Evolutionary conservation across 345 rosid species (phyloP), one percentile per base, ranked within the genome.

Genomic region (Linum lewisii): DNA sequence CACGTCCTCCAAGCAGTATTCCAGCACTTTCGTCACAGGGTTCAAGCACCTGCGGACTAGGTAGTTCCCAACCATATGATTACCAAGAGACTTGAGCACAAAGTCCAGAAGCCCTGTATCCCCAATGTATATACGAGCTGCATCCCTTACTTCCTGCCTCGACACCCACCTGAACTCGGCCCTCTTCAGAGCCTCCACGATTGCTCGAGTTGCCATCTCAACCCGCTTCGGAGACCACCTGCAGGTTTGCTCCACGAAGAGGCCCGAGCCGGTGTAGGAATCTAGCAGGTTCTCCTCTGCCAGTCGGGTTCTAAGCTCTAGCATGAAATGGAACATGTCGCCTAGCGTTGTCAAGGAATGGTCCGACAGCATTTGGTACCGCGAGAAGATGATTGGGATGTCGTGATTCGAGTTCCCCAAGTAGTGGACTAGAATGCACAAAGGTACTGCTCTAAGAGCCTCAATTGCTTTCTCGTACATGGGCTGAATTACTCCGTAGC

Each of bases 31-130:
- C 3, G 93, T 92, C 49, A 92, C 97, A 0, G 98, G 98, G 29
- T 92, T 92, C 66, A 92, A 61, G 73, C 94, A 79, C 4, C 98
- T 81, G 7, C 93, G 93, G 29, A 92, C 94, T 54, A 92, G 65
- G 59, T 83, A 86, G n/a, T 82, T 88, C 14, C 98, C 97, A 1
- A 88, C 95, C 3, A 86, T 74, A 24, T 85, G 98, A 59, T 92
- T 92, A 25, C 98, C 98, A 0, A 92, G 87, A 0, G 98, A 92
- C 54, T 92, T 88, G 10, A 92, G 84, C 49, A 86, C 93, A 21
- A 86, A 88, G 67, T 92, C 97, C 11, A 92, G 80, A 71, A 88
- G 65, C 9, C 98, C 98, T 0, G 98, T 92, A 74, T 92, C 98
- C 3, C 95, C 98, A 0, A 92, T 86, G 63, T 86, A 83, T 6